These are phyloP conservation scores for Phytophthora ramorum DNA, from an alignment of 352 stramenopile genomes.

Conservation along the genomic window DNA sequence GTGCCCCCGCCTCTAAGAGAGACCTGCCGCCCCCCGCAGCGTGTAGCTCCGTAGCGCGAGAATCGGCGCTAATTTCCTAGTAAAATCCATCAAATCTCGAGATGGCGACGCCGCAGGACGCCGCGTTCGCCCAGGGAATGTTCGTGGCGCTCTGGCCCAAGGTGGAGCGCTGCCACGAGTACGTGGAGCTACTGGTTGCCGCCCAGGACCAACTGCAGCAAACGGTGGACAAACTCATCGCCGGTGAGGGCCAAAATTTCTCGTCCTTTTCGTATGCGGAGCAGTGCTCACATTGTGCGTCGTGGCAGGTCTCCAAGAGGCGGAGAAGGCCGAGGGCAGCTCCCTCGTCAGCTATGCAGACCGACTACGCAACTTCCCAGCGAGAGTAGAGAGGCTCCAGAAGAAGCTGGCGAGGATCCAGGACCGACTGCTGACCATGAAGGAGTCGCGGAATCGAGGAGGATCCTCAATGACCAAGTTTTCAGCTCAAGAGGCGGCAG, in stretches of 20 bases:
- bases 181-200: constrained; percentile 71
- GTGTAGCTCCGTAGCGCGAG: constrained; percentile 1
- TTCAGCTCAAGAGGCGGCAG: constrained; percentile 21
- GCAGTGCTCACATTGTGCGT: background rate
- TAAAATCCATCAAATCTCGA: constrained; percentile 5
- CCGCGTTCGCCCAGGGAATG: constrained; percentile 75
- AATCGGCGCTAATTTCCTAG: constrained; percentile 1
- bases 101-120: constrained; percentile 31
- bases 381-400: constrained; percentile 70
- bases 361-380: constrained; percentile 73
- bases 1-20: constrained; percentile 12
- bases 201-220: constrained; percentile 78
- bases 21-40: background rate
- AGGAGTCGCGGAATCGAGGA: constrained; percentile 48
- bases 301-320: constrained; percentile 62
- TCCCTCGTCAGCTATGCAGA: constrained; percentile 78
- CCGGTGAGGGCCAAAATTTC: constrained; percentile 38
- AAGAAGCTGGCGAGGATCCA: constrained; percentile 77
- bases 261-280: background rate
- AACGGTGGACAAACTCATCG: constrained; percentile 68
- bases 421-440: constrained; percentile 67
- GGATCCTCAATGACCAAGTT: constrained; percentile 39
- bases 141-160: constrained; percentile 87
- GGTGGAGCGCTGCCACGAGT: constrained; percentile 81
- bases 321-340: constrained; percentile 56